A percentile compares a stretch with the other conserved stretches of the same genome.
Evolutionary conservation across 2,329 filamentous ascomycete genomes (phyloP).

Genomic region (Colletotrichum gigasporum): DNA sequence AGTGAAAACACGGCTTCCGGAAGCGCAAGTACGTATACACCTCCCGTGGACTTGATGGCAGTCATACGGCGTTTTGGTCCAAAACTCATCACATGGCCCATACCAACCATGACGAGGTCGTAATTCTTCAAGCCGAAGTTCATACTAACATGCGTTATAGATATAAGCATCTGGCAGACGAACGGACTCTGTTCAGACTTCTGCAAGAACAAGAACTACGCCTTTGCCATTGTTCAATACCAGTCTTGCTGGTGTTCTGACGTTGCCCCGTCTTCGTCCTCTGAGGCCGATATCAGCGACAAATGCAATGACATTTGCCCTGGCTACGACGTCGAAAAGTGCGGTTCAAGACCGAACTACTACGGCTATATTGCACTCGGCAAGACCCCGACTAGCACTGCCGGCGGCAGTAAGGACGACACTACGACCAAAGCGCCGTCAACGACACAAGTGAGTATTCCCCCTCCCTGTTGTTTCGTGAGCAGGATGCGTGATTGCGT

Average conservation of each 20-base stretch:
- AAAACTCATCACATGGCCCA: background rate
- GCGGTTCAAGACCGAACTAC: conserved; percentile 60
- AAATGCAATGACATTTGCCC: conserved; percentile 70
- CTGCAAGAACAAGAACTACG: conserved; percentile 64
- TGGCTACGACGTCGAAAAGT: conserved; percentile 71
- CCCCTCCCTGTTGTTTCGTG: background rate
- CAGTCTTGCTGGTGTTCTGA: conserved; percentile 80
- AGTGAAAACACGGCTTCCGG: conserved; percentile 47
- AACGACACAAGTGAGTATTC: conserved; percentile 35
- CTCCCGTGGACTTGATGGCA: background rate
- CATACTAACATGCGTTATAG: conserved; percentile 42
- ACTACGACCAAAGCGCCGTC: conserved; percentile 32
- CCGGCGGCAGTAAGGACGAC: conserved; percentile 16
- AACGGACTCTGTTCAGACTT: conserved; percentile 73
- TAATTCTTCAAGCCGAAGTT: background rate
- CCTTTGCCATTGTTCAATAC: conserved; percentile 74
- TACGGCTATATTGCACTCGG: conserved; percentile 73
- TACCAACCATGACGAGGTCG: background rate
- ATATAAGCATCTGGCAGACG: conserved; percentile 69
- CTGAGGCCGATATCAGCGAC: conserved; percentile 43
- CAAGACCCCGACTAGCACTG: conserved; percentile 66
- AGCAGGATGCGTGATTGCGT: conserved; percentile 29
- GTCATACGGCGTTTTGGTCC: too few relatives aligned
- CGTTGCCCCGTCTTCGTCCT: conserved; percentile 63
- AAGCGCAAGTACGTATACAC: conserved; percentile 41